Evolutionary conservation across 129 eudicot genomes (phyloP).

Genomic region (Flaveria linearis): DNA sequence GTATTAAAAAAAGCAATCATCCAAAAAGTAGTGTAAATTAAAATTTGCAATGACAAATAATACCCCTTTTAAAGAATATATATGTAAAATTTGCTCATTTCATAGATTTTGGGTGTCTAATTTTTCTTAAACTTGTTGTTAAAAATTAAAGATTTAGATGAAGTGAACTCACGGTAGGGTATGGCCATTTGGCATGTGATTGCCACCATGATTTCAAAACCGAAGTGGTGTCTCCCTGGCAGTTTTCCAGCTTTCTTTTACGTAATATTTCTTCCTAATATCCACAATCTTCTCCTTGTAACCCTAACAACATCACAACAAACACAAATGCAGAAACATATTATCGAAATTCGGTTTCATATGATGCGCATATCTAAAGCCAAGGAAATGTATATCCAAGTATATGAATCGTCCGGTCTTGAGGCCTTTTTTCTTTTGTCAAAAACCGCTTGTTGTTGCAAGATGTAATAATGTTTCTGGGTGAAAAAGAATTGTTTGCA

Average conservation of each 20-base stretch:
- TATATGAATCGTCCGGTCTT: background rate
- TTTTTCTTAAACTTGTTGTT: background rate
- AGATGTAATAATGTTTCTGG: background rate
- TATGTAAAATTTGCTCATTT: background rate
- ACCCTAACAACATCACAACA: slow-evolving; percentile 43
- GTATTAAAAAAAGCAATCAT: too few species aligned
- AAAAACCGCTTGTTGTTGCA: background rate
- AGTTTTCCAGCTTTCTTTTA: slow-evolving; percentile 87
- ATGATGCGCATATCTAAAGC: background rate
- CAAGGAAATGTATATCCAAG: background rate
- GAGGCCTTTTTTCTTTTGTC: background rate
- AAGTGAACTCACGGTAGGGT: slow-evolving; percentile 62
- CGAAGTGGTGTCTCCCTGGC: slow-evolving; percentile 90
- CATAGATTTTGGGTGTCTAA: background rate
- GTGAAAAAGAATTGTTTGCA: background rate
- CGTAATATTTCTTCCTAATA: slow-evolving; percentile 84
- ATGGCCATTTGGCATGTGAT: slow-evolving; percentile 93
- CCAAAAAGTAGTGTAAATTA: too few species aligned
- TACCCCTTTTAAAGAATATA: background rate
- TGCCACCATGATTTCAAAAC: slow-evolving; percentile 93
- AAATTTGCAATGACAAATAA: background rate
- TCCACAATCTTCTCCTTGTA: slow-evolving; percentile 89
- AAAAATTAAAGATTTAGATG: background rate
- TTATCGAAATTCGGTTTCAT: background rate
- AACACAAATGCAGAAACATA: background rate